Evolutionary conservation across 2,329 filamentous ascomycete genomes (phyloP).

Genomic region (Hymenoscyphus albidus): DNA sequence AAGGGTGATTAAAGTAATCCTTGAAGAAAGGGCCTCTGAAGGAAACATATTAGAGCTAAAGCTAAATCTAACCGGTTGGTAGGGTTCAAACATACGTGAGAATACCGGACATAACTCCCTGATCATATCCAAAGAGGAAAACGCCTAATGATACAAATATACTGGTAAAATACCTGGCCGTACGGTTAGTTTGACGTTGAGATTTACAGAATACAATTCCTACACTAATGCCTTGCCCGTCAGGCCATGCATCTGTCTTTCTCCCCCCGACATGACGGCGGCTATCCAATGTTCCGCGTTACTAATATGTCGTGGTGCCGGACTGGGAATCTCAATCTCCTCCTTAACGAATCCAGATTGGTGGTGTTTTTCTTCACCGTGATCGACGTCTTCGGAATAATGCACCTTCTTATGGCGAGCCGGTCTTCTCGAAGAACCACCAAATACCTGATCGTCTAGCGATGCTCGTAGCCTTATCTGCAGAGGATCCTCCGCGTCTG

Average conservation of each 20-base stretch:
- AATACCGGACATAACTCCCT: slow-evolving; percentile 79
- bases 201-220: slow-evolving; percentile 32
- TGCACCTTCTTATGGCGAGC: slow-evolving; percentile 61
- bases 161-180: slow-evolving; percentile 81
- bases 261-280: slow-evolving; percentile 79
- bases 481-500: slow-evolving; percentile 77
- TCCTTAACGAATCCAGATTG: slow-evolving; percentile 55
- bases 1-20: slow-evolving; percentile 88
- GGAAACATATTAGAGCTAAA: slow-evolving; percentile 18
- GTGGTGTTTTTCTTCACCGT: slow-evolving; percentile 41
- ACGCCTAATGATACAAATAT: slow-evolving; percentile 84
- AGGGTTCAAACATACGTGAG: slow-evolving; percentile 53
- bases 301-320: slow-evolving; percentile 59
- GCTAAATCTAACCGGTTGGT: neutral
- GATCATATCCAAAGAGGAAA: slow-evolving; percentile 86
- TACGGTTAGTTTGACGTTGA: slow-evolving; percentile 10
- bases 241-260: slow-evolving; percentile 78
- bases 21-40: slow-evolving; percentile 78
- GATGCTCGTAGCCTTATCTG: slow-evolving; percentile 64
- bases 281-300: slow-evolving; percentile 69
- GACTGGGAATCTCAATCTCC: slow-evolving; percentile 76
- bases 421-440: slow-evolving; percentile 46
- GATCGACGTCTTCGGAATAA: slow-evolving; percentile 49
- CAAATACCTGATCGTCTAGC: slow-evolving; percentile 58
- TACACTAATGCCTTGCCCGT: slow-evolving; percentile 94